Conservation (phyloP, 176 grass and related monocot species). For the Lolium perenne region DNA sequence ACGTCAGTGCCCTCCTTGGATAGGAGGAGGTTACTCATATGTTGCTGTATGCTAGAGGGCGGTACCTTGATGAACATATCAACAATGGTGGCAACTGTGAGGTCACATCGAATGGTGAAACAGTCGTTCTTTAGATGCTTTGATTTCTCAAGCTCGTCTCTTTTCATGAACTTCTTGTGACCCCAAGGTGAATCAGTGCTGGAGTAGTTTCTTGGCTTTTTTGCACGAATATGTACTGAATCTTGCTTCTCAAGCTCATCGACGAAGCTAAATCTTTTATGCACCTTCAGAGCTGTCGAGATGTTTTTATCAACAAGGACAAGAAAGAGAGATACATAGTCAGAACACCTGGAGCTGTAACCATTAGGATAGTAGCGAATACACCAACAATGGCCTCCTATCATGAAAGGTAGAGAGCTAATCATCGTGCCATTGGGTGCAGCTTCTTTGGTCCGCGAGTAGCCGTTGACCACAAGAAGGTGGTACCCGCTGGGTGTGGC, state of each 20-base stretch:
- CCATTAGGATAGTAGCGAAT: not conserved
- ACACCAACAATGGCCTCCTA: not conserved
- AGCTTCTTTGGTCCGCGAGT: not conserved
- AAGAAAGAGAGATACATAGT: not conserved
- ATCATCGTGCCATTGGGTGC: not conserved
- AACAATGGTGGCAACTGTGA: not conserved
- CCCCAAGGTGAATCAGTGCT: not conserved
- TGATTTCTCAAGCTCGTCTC: not conserved
- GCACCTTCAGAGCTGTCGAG: not conserved
- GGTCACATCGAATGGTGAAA: not conserved
- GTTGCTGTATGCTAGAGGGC: not conserved
- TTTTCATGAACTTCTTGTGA: not conserved
- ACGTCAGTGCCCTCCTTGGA: not conserved
- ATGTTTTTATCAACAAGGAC: not conserved
- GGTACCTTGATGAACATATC: not conserved
- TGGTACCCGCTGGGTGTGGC: not conserved
- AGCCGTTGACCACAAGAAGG: not conserved
- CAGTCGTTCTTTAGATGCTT: not conserved
- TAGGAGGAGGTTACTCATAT: not conserved
- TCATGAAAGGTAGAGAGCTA: not conserved
- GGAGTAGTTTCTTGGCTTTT: not conserved
- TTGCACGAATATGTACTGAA: not conserved
- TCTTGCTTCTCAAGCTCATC: not conserved
- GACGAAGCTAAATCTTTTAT: not conserved
- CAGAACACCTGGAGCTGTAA: accelerated